Base-by-base conservation (phyloP, 805 yeast genomes). In the Phaffomyces thermotolerans region DNA sequence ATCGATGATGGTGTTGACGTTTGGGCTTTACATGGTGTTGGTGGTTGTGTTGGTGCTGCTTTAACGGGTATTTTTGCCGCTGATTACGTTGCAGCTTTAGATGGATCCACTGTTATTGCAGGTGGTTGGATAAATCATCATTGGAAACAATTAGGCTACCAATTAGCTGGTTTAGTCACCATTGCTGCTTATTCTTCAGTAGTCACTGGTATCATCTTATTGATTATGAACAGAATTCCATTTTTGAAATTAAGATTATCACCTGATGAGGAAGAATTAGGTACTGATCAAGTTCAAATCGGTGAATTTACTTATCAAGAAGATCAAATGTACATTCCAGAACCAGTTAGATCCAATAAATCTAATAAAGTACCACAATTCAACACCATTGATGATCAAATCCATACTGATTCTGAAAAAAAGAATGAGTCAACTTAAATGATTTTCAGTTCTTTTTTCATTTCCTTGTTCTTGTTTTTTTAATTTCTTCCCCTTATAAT, bases 1-100 rank as follows among this genome's bases (percentile, higher is more conserved):
- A 84, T 91, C 51, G 98, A 91, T 64, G 98, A 91, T 63, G 96
- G 96, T 69, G 74, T 90, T 73, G 97, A 90, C 64, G 95, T 89
- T 39, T 91, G 85, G 68, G 86, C 96, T 30, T 69, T 90, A 43
- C 97, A 91, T 66, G 96, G 96, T 56, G 81, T 90, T 50, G 98
- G 97, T 64, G 97, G 96, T 43, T 76, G 83, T 56, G 69, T 76
- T 51, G 98, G 98, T 42, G 78, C 87, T 24, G 68, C 84, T 20
- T 63, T 89, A 64, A 91, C 97, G 22, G 98, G 96, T 60, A 71
- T 91, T 51, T 91, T 91, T 63, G 95, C 98, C 24, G 87, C 95
- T 40, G 86, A 85, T 67, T 88, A 90, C 66, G 80, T 90, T 53
- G 83, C 95, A 38, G 89, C 87, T 36, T 63, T 84, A 13, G 96